These are phyloP conservation scores for Blastobotrys robertii DNA, from an alignment of 805 yeast species.

Conservation along the genomic window DNA sequence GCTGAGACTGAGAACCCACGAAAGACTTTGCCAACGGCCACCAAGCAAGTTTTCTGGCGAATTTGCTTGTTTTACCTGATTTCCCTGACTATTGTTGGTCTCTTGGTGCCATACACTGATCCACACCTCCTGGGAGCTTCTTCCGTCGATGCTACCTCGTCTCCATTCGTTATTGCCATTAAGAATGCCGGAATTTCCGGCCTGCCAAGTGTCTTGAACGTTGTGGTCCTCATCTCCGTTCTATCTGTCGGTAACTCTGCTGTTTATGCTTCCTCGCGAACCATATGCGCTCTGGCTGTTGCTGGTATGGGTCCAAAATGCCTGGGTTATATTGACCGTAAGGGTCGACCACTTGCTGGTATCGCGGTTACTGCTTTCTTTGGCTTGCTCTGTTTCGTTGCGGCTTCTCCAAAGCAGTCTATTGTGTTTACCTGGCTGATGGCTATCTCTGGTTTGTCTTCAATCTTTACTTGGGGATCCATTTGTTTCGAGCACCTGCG, in stretches of 20 bases:
- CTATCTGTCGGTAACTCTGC: slow-evolving; percentile 61
- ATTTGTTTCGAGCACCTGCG: slow-evolving; percentile 60
- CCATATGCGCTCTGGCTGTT: slow-evolving; percentile 53
- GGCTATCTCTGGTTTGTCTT: slow-evolving; percentile 67
- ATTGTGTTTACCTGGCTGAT: slow-evolving; percentile 65
- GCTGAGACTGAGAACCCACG: slow-evolving; percentile 64
- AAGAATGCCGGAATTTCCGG: slow-evolving; percentile 52
- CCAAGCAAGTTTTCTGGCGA: slow-evolving; percentile 73
- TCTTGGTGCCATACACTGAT: slow-evolving; percentile 58
- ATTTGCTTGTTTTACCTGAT: slow-evolving; percentile 56
- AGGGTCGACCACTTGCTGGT: slow-evolving; percentile 66
- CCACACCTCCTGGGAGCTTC: slow-evolving; percentile 36
- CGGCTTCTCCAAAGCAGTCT: slow-evolving; percentile 46
- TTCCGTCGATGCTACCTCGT: slow-evolving; percentile 48
- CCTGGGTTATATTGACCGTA: slow-evolving; percentile 56
- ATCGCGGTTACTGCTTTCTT: slow-evolving; percentile 35
- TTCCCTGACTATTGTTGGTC: slow-evolving; percentile 45
- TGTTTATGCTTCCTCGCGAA: slow-evolving; percentile 56
- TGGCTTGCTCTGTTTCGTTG: slow-evolving; percentile 47
- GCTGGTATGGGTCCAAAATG: slow-evolving; percentile 48
- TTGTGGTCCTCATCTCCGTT: slow-evolving; percentile 52
- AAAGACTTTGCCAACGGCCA: slow-evolving; percentile 54
- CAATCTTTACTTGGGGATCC: slow-evolving; percentile 74
- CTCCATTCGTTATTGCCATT: slow-evolving; percentile 66
- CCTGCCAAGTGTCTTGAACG: slow-evolving; percentile 60